Evolutionary conservation across 495 filamentous ascomycete genomes (phyloP).

Genomic region (Podospora didyma): DNA sequence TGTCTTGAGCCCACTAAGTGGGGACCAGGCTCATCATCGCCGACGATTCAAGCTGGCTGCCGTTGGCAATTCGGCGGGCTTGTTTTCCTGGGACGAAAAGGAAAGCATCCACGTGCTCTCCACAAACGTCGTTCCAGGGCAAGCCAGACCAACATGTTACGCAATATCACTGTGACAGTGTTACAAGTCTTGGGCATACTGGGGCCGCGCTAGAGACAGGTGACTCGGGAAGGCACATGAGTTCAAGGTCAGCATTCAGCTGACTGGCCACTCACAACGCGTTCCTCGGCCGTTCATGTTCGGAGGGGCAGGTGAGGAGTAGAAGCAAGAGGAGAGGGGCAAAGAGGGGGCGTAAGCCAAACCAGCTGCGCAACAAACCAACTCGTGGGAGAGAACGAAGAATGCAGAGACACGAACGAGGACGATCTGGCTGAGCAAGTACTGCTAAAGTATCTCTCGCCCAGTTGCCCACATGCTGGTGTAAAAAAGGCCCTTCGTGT

Average conservation of each 20-base stretch:
- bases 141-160: not conserved
- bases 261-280: slow-evolving; percentile 21
- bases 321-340: slow-evolving; percentile 2
- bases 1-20: not conserved
- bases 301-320: slow-evolving; percentile 1
- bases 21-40: not conserved
- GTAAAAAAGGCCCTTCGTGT: too few species aligned
- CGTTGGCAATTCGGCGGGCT: not conserved
- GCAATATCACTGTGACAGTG: not conserved
- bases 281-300: slow-evolving; percentile 10
- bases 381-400: slow-evolving; percentile 3
- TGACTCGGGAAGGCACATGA: slow-evolving; percentile 27
- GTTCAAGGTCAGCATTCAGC: slow-evolving; percentile 25
- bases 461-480: not conserved
- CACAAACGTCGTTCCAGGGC: not conserved
- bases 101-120: not conserved
- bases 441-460: not conserved
- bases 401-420: not conserved
- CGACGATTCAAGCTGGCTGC: not conserved
- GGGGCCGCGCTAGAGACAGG: slow-evolving; percentile 6
- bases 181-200: slow-evolving; percentile 3
- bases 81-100: not conserved
- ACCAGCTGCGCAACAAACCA: not conserved
- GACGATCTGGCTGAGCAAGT: not conserved
- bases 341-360: not conserved